A percentile compares a stretch with the other conserved stretches of the same genome.
phyloP scores from a whole-genome alignment of 2,329 filamentous ascomycete species.

The Aspergillus pseudonomiae region DNA sequence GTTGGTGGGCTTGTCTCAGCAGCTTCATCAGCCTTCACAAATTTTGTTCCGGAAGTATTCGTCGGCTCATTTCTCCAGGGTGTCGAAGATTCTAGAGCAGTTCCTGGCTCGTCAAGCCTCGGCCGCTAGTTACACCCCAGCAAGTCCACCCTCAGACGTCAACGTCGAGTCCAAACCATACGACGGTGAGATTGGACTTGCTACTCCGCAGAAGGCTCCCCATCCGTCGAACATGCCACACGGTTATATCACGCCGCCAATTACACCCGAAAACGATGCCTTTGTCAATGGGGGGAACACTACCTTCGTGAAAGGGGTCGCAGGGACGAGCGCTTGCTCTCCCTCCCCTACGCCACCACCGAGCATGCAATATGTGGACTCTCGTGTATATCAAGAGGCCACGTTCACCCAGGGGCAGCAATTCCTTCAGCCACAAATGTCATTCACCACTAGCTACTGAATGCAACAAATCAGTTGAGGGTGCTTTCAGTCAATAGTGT shows the following conservation, averaged over 20 bases:
- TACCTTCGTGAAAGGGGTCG: constrained; percentile 33
- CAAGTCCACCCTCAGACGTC: constrained; percentile 44
- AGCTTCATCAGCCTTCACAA: constrained; percentile 67
- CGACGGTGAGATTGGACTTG: constrained; percentile 44
- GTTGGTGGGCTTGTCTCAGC: constrained; percentile 65
- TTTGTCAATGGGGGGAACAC: constrained; percentile 41
- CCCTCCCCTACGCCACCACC: constrained; percentile 42
- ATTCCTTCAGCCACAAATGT: constrained; percentile 39
- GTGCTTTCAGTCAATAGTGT: constrained; percentile 9
- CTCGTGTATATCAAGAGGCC: constrained; percentile 40
- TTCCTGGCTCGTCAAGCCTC: constrained; percentile 68
- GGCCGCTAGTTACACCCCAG: constrained; percentile 50
- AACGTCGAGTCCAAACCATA: constrained; percentile 44
- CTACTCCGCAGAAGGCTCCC: constrained; percentile 45
- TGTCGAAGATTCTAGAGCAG: constrained; percentile 65
- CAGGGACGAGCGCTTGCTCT: constrained; percentile 35
- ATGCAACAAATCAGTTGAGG: constrained; percentile 11
- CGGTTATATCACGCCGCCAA: constrained; percentile 52
- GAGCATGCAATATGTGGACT: constrained; percentile 39
- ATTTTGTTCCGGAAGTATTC: constrained; percentile 71
- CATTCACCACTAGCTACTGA: constrained; percentile 37
- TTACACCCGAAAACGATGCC: constrained; percentile 49
- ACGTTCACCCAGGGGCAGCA: constrained; percentile 39
- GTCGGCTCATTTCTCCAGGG: constrained; percentile 65
- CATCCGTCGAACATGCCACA: constrained; percentile 40